Percentiles rank a stretch among this genome's conserved stretches.
Conservation (phyloP, 2,329 filamentous ascomycete genomes). For the Lasiodiplodia hormozganensis region DNA sequence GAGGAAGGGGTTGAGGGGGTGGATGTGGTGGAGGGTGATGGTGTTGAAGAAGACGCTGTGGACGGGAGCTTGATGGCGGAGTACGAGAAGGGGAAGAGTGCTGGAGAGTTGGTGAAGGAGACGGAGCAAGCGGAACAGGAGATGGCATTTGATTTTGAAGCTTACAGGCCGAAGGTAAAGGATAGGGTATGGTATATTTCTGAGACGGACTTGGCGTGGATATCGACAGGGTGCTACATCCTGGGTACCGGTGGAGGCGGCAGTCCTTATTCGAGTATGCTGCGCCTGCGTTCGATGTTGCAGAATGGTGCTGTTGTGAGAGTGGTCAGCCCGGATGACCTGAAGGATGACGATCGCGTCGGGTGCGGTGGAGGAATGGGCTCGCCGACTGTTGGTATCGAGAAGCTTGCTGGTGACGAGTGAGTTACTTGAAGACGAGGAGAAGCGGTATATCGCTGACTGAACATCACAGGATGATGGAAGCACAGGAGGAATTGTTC, state of each 20-base stretch:
- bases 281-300: conserved; percentile 55
- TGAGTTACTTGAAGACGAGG: conserved; percentile 39
- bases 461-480: conserved; percentile 35
- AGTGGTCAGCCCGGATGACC: conserved; percentile 49
- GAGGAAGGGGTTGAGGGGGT: not conserved
- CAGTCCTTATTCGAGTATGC: conserved; percentile 57
- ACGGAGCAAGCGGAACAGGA: not conserved
- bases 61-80: not conserved
- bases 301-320: conserved; percentile 49
- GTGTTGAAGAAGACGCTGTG: not conserved
- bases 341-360: conserved; percentile 50
- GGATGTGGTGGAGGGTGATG: not conserved
- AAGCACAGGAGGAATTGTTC: conserved; percentile 47
- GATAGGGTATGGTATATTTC: conserved; percentile 64
- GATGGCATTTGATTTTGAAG: conserved; percentile 40
- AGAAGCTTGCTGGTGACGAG: conserved; percentile 46
- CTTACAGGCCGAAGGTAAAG: conserved; percentile 48
- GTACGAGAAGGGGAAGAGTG: conserved; percentile 1
- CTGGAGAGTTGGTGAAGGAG: not conserved
- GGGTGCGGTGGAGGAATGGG: conserved; percentile 55
- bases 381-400: conserved; percentile 51
- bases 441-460: not conserved
- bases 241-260: conserved; percentile 68
- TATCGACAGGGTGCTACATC: conserved; percentile 66
- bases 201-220: conserved; percentile 65